phyloP scores from a whole-genome alignment of 2,329 filamentous ascomycete genomes.

The Penicillium sp. region DNA sequence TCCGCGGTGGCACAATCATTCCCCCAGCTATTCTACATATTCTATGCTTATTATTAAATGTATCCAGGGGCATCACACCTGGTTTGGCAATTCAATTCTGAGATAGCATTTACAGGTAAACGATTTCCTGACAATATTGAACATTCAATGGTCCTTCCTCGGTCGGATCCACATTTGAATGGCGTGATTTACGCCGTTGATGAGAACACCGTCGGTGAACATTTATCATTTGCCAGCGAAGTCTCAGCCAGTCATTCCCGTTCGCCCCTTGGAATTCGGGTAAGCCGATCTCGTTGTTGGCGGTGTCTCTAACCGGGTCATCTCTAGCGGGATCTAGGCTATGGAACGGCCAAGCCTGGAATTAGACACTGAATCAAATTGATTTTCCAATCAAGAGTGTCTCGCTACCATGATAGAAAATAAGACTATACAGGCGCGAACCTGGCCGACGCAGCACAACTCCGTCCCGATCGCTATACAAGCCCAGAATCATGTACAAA shows the following conservation, averaged over 20 bases:
- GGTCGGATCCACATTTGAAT: slow-evolving; percentile 1
- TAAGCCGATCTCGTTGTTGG: background rate
- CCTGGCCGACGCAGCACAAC: background rate
- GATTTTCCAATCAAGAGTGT: background rate
- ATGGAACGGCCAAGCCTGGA: background rate
- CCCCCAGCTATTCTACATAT: background rate
- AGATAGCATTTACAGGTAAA: too few relatives aligned
- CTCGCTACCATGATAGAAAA: background rate
- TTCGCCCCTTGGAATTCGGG: background rate
- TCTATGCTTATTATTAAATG: too few relatives aligned
- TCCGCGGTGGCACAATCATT: background rate
- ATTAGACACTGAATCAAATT: background rate
- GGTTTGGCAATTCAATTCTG: too few relatives aligned
- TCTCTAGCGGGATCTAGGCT: too few relatives aligned
- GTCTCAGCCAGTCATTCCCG: too few relatives aligned
- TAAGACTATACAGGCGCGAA: background rate
- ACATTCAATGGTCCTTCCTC: background rate
- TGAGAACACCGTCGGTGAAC: slow-evolving; percentile 1
- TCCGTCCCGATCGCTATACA: background rate
- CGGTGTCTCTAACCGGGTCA: too few relatives aligned
- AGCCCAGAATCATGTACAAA: background rate
- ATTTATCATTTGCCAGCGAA: too few relatives aligned
- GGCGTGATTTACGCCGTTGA: slow-evolving; percentile 6
- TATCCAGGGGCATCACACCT: too few relatives aligned
- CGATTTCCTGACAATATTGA: too few relatives aligned